These are phyloP conservation scores for Calonectria henricotiae DNA, from an alignment of 2,329 filamentous ascomycete species.

Conservation along the genomic window DNA sequence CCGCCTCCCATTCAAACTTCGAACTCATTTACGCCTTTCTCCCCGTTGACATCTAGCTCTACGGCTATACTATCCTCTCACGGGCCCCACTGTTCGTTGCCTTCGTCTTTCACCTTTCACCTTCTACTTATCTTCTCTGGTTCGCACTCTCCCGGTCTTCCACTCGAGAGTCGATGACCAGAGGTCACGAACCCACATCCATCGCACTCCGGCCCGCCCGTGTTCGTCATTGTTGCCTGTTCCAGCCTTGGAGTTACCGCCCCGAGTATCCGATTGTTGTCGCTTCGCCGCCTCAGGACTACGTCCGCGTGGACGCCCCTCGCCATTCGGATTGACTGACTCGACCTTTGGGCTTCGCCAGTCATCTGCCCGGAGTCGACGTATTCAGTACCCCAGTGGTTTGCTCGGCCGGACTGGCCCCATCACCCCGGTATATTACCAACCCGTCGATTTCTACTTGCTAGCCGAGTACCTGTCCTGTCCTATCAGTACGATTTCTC, in stretches of 20 bases:
- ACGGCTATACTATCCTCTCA: constrained; percentile 20
- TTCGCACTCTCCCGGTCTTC: background rate
- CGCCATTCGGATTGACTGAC: constrained; percentile 44
- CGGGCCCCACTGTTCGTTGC: constrained; percentile 13
- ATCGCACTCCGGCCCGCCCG: constrained; percentile 18
- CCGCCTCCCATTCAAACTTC: constrained; percentile 32
- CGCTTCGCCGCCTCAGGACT: constrained; percentile 46
- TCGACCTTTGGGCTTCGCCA: constrained; percentile 41
- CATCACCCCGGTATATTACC: constrained; percentile 42
- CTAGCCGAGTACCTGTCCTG: constrained; percentile 29
- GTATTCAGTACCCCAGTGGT: constrained; percentile 44
- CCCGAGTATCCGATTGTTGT: constrained; percentile 47
- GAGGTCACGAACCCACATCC: constrained; percentile 25
- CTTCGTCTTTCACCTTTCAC: constrained; percentile 11
- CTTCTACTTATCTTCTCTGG: background rate
- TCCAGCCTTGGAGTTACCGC: constrained; percentile 24
- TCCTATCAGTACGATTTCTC: constrained; percentile 36
- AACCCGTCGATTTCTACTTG: constrained; percentile 31
- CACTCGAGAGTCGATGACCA: constrained; percentile 20
- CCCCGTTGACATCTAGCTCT: constrained; percentile 25
- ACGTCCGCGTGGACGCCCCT: constrained; percentile 46
- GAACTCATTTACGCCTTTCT: constrained; percentile 30
- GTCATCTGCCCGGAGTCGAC: constrained; percentile 48
- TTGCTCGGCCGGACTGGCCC: constrained; percentile 46
- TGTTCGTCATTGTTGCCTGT: constrained; percentile 25